Conservation (phyloP, 805 yeast genomes). For the Pichia nanzhaoensis region DNA sequence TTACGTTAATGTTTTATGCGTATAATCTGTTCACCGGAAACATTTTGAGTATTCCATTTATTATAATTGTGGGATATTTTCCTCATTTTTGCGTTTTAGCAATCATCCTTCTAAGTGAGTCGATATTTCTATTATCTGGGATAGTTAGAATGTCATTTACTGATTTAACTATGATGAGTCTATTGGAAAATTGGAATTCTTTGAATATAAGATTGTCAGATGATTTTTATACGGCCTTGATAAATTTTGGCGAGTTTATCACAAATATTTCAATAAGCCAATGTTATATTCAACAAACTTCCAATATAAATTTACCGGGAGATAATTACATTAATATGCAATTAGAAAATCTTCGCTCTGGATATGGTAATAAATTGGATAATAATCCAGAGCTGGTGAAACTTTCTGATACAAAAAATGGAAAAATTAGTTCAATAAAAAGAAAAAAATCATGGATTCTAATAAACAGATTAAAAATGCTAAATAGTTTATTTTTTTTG, state of each 20-base stretch:
- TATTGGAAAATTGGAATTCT: slow-evolving; percentile 23
- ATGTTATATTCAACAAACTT: slow-evolving; percentile 55
- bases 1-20: slow-evolving; percentile 43
- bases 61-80: slow-evolving; percentile 50
- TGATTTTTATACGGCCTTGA: slow-evolving; percentile 59
- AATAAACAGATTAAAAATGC: slow-evolving; percentile 3
- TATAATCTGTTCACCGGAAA: slow-evolving; percentile 35
- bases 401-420: background rate
- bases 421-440: background rate
- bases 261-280: slow-evolving; percentile 62
- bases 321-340: slow-evolving; percentile 48
- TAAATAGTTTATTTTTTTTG: slow-evolving; percentile 2
- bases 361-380: slow-evolving; percentile 23
- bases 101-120: slow-evolving; percentile 45
- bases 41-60: slow-evolving; percentile 44
- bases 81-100: slow-evolving; percentile 57
- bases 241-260: slow-evolving; percentile 55
- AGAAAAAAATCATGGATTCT: background rate
- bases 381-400: slow-evolving; percentile 25
- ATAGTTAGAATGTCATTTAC: slow-evolving; percentile 43
- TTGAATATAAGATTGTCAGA: slow-evolving; percentile 41
- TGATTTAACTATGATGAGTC: slow-evolving; percentile 26
- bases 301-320: slow-evolving; percentile 40
- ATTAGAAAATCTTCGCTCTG: slow-evolving; percentile 5
- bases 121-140: slow-evolving; percentile 52